Evolutionary conservation across 768 basidiomycete species (phyloP), one percentile per base, ranked within the genome.

Genomic region (Lentinula lateritia): DNA sequence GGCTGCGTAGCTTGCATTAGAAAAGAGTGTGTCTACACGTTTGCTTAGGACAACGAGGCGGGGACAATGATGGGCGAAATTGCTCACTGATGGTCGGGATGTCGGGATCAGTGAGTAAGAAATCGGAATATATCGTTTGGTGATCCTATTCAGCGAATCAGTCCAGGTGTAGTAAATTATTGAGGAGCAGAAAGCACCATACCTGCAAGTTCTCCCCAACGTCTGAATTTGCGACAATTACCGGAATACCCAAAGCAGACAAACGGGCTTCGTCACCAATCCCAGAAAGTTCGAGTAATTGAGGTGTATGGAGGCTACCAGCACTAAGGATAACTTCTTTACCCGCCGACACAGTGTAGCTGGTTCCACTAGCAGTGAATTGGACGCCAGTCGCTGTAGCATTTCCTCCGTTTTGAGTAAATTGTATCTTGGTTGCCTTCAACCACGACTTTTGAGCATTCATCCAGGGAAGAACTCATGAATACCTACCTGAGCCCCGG

Each of bases 211-310:
- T 83, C 66, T 74, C 73, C 1, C 83, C 83, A 20, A 85, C 82
- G 18, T 74, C 76, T 9, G 77, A 75, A 35, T 62, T 52, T 6
- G 64, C 55, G n/a, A 64, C 28, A 52, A 70, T 68, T 34, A 70
- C 60, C 1, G 67, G 59, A 52, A 85, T 73, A 7, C 75, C 76
- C 13, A 77, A 59, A 12, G 60, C 67, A 23, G 70, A 63, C 35
- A 84, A 70, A 34, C 79, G 59, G 2, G 66, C 68, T 15, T 66
- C 66, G 52, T 76, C 70, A 10, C 83, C 83, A 57, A 85, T 77
- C 36, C 84, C 84, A 10, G 81, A 82, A 2, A 83, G 69, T 64
- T 84, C 79, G 2, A 85, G 76, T 13, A 85, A 67, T 64, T 83
- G 78, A 5, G 80, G 74, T 0, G 76, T 74, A 59, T 78, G 74